Base-by-base conservation (phyloP, 768 basidiomycete species). In the Kwoniella bestiolae region DNA sequence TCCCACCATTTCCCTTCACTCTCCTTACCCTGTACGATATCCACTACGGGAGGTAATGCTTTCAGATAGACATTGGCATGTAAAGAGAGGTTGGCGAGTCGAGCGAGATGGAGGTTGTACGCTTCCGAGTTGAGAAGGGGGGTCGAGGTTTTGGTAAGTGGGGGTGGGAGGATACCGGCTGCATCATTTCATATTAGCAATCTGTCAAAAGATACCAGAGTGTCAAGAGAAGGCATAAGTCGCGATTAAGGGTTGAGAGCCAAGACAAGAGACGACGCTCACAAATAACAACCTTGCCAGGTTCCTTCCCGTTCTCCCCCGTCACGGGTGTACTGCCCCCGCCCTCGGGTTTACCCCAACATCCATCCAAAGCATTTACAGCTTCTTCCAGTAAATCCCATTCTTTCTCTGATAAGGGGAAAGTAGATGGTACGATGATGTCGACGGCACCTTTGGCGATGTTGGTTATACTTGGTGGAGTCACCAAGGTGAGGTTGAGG, bases 81-180 rank as follows among this genome's bases (percentile, higher is more conserved):
- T 5, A 80, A 64, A 7, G 73, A 75, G 18, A 80, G 69, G 11
- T 68, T 61, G 45, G 77, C 59, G 2, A 80, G 67, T 21, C 74
- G 70, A 12, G 70, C 67, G 35, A 77, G 49, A 55, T 77, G 71
- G n/a, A 68, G 66, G 25, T 70, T 64, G 57, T 71, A 74, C 23
- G 28, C 60, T 11, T 70, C 69, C n/a, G 56, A 45, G 18, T 60
- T 63, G 49, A 56, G 32, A 4, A 74, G 74, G 4, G 63, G 58
- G 18, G 60, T 52, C 5, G 73, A 72, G 9, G 68, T 65, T 12
- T 31, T 52, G 4, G 67, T 75, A 55, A 80, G 50, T n/a, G 75
- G 73, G 3, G 77, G 77, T 7, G 75, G 74, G 12, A 80, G 67
- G 0, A 78, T 65, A 21, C 79, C 79, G 35, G 79, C 79, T 80